Conservation (phyloP, 345 rosid species). For the Acer saccharum region DNA sequence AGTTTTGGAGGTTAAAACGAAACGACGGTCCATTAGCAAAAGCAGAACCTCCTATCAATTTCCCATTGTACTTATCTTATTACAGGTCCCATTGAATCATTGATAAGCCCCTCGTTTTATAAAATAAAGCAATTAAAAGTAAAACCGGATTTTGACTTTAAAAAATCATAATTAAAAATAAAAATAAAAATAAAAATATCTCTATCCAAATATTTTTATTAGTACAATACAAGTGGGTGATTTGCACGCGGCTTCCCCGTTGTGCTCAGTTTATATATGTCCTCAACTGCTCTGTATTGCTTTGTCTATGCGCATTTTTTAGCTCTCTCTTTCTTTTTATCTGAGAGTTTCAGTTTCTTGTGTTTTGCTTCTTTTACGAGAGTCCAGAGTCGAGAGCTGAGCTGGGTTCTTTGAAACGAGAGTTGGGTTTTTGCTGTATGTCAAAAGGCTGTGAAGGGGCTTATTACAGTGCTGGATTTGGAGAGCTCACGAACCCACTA, state of each 20-base stretch:
- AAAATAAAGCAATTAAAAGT: neutral
- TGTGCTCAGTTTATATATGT: neutral
- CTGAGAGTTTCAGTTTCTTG: no score
- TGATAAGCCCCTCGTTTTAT: constrained; percentile 29
- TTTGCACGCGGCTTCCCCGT: constrained; percentile 26
- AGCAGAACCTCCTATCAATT: constrained; percentile 31
- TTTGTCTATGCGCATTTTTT: no score
- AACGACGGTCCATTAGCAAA: constrained; percentile 10
- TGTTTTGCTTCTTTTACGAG: neutral
- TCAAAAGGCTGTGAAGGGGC: constrained; percentile 74
- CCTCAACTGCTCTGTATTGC: neutral
- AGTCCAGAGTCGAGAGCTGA: neutral
- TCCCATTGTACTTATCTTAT: constrained; percentile 26
- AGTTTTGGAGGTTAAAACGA: neutral
- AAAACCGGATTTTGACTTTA: constrained; percentile 5
- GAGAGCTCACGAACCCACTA: constrained; percentile 77
- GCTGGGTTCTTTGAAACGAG: neutral
- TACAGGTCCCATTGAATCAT: neutral
- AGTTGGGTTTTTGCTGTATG: constrained; percentile 63
- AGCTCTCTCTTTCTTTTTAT: no score
- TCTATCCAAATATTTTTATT: neutral
- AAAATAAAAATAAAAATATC: neutral
- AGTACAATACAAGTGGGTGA: constrained; percentile 3
- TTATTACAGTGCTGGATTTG: constrained; percentile 67
- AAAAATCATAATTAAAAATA: neutral